Conservation (phyloP, 192 early-diverging fungal species). For the Lobosporangium transversale region DNA sequence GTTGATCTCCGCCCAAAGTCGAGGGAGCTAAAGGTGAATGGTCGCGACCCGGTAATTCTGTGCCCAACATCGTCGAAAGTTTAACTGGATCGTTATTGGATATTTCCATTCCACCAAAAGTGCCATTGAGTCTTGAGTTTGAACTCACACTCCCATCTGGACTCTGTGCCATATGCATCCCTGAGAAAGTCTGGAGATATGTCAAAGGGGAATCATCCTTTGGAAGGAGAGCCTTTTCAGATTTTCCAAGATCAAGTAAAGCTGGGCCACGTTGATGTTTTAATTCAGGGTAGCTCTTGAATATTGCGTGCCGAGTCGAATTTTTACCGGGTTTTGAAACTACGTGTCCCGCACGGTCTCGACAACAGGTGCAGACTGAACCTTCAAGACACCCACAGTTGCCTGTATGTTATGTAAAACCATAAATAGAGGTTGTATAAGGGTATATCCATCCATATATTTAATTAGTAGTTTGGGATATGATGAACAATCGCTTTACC, state of each 20-base stretch:
- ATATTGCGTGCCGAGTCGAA: constrained; percentile 7
- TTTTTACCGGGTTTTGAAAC: constrained; percentile 26
- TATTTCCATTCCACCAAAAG: constrained; percentile 12
- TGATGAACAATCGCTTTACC: too few species aligned
- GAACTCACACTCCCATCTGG: constrained; percentile 25
- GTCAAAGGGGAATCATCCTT: not conserved
- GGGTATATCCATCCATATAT: too few species aligned
- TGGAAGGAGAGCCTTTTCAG: not conserved
- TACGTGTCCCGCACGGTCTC: constrained; percentile 31
- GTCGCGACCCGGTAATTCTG: constrained; percentile 6
- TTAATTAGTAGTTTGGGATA: too few species aligned
- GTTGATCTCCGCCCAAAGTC: not conserved
- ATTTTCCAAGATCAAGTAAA: constrained; percentile 12
- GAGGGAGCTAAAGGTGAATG: not conserved
- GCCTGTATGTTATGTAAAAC: constrained; percentile 3
- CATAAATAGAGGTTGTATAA: not conserved
- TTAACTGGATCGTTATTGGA: not conserved
- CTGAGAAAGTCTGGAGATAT: not conserved
- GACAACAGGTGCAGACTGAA: constrained; percentile 29
- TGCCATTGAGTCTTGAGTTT: constrained; percentile 9
- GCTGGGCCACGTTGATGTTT: constrained; percentile 9
- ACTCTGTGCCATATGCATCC: constrained; percentile 6
- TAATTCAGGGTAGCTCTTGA: constrained; percentile 8
- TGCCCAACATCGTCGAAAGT: not conserved
- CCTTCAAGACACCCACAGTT: constrained; percentile 33